Evolutionary conservation across 768 basidiomycete species (phyloP).

Genomic region (Tricholoma furcatifolium): DNA sequence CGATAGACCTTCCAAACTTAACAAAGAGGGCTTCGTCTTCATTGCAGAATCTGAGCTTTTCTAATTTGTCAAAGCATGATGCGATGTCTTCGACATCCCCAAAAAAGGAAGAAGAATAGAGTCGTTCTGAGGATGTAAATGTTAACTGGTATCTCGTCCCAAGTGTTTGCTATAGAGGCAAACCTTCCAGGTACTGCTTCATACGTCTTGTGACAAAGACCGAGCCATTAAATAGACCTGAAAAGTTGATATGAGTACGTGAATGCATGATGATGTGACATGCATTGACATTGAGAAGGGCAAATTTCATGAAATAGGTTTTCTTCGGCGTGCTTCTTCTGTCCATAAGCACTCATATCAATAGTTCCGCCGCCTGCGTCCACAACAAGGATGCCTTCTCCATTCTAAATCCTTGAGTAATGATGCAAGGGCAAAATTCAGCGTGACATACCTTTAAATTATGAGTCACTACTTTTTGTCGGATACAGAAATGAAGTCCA

Average conservation of each 20-base stretch:
- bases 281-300: constrained; percentile 20
- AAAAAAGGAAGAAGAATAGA: constrained; percentile 35
- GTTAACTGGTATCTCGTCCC: neutral
- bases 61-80: constrained; percentile 44
- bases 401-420: constrained; percentile 18
- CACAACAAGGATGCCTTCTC: constrained; percentile 40
- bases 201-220: constrained; percentile 41
- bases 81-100: constrained; percentile 42
- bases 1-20: constrained; percentile 42
- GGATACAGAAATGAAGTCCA: constrained; percentile 49
- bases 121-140: constrained; percentile 29
- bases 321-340: constrained; percentile 18
- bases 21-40: constrained; percentile 41
- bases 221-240: constrained; percentile 42
- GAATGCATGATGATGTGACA: neutral
- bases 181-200: constrained; percentile 30
- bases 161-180: constrained; percentile 1
- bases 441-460: constrained; percentile 21
- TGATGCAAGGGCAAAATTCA: neutral
- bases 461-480: constrained; percentile 34
- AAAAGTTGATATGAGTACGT: neutral
- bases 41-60: constrained; percentile 44
- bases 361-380: constrained; percentile 57
- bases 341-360: constrained; percentile 50
- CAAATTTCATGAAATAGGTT: constrained; percentile 39